phyloP scores from a whole-genome alignment of 345 rosid species.

The Triadica sebifera region DNA sequence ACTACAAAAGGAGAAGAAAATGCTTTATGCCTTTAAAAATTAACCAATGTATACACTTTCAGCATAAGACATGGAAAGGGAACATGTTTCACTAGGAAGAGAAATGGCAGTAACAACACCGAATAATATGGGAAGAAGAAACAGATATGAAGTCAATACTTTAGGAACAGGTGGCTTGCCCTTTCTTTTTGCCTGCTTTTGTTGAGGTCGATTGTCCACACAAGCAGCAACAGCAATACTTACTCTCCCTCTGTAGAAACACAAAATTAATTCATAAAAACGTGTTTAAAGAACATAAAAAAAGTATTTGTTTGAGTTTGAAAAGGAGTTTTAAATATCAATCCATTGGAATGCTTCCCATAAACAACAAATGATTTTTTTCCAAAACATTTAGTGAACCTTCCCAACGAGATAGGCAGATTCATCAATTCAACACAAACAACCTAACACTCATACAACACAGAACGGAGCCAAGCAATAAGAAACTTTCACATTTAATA shows the following conservation, averaged over 20 bases:
- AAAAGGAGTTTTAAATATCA: background rate
- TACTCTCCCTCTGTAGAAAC: slow-evolving; percentile 65
- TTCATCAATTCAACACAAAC: too few species aligned
- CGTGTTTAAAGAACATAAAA: background rate
- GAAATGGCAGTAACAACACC: slow-evolving; percentile 1
- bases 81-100: background rate
- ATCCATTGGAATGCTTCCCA: background rate
- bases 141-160: slow-evolving; percentile 28
- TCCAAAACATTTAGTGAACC: background rate
- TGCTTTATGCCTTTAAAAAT: background rate
- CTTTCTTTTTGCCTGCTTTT: slow-evolving; percentile 52
- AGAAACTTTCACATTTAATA: background rate
- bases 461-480: background rate
- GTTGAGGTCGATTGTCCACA: slow-evolving; percentile 43
- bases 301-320: background rate
- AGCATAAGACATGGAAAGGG: background rate
- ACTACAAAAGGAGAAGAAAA: background rate
- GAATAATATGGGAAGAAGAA: background rate
- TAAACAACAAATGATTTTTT: background rate
- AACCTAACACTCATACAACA: background rate
- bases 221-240: slow-evolving; percentile 73
- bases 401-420: too few species aligned
- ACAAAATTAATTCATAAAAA: slow-evolving; percentile 21
- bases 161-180: slow-evolving; percentile 71
- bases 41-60: background rate